Conservation (phyloP, 495 filamentous ascomycete genomes). For the Xylaria cubensis region DNA sequence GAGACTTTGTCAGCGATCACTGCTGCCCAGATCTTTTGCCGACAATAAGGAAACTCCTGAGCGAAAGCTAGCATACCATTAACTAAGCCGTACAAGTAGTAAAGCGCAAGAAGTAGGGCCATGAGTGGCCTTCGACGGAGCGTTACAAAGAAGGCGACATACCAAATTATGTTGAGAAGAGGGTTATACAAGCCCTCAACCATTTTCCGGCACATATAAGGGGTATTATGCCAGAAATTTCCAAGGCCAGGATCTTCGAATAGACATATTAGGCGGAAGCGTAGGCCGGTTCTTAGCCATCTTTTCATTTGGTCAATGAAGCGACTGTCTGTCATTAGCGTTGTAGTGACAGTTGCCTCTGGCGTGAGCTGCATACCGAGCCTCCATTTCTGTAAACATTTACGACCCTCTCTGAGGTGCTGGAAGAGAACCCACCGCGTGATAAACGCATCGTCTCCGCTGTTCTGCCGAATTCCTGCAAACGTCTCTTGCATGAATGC, state of each 20-base stretch:
- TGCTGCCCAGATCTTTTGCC: background rate
- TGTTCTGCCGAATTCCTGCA: conserved; percentile 25
- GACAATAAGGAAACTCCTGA: background rate
- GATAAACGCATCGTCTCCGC: conserved; percentile 34
- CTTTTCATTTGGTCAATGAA: conserved; percentile 32
- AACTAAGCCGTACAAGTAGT: background rate
- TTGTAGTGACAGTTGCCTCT: conserved; percentile 30
- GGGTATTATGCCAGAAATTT: conserved; percentile 9
- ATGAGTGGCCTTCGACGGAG: background rate
- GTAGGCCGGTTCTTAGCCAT: conserved; percentile 32
- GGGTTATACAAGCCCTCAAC: conserved; percentile 14
- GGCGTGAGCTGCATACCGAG: conserved; percentile 35
- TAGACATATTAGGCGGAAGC: conserved; percentile 31
- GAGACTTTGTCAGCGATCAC: background rate
- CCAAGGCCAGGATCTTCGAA: conserved; percentile 30
- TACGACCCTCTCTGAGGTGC: conserved; percentile 16
- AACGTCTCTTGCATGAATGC: conserved; percentile 30
- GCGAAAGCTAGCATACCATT: background rate
- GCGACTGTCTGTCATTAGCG: conserved; percentile 11
- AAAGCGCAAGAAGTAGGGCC: background rate
- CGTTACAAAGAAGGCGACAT: background rate
- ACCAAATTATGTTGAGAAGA: conserved; percentile 2
- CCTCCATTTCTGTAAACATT: conserved; percentile 22
- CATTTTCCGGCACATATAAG: conserved; percentile 37
- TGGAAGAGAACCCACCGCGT: conserved; percentile 37